Percentiles rank a stretch among this genome's conserved stretches.
Conservation (phyloP, 139 green algal genomes). For the Ostreobium quekettii region DNA sequence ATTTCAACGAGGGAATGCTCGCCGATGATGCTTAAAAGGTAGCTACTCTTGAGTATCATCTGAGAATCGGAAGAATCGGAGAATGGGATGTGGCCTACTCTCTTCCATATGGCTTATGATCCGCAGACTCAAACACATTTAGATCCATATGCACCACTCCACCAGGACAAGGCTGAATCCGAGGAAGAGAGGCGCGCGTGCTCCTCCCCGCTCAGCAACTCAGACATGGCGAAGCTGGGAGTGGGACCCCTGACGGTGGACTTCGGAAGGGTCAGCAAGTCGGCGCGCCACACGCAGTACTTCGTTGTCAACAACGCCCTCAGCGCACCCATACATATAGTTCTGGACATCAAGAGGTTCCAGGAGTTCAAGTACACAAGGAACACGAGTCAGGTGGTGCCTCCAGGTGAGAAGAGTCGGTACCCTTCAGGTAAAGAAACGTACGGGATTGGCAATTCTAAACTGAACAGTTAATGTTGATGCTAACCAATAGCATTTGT, state of each 20-base stretch:
- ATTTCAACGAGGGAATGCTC: too few relatives aligned
- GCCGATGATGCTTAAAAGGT: too few relatives aligned
- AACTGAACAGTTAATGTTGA: too few relatives aligned
- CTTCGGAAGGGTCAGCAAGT: constrained; percentile 25
- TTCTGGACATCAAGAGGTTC: constrained; percentile 38
- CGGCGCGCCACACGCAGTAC: constrained; percentile 26
- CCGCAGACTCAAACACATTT: too few relatives aligned
- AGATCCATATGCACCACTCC: too few relatives aligned
- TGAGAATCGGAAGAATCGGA: too few relatives aligned
- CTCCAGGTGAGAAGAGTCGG: constrained; percentile 14
- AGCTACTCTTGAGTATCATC: too few relatives aligned
- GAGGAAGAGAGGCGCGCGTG: not conserved
- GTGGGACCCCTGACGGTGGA: constrained; percentile 22
- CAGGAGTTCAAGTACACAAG: constrained; percentile 28
- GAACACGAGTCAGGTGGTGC: constrained; percentile 47
- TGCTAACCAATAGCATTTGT: too few relatives aligned
- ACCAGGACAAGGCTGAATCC: not conserved
- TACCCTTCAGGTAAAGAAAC: too few relatives aligned
- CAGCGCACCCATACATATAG: constrained; percentile 40
- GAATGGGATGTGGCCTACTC: too few relatives aligned
- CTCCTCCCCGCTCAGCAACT: not conserved
- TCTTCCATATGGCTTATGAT: too few relatives aligned
- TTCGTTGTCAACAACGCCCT: constrained; percentile 56
- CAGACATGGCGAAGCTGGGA: constrained; percentile 20
- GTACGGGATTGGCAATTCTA: too few relatives aligned